Base-by-base conservation (phyloP, 2,329 filamentous ascomycete genomes). In the Pezicula radicicola region DNA sequence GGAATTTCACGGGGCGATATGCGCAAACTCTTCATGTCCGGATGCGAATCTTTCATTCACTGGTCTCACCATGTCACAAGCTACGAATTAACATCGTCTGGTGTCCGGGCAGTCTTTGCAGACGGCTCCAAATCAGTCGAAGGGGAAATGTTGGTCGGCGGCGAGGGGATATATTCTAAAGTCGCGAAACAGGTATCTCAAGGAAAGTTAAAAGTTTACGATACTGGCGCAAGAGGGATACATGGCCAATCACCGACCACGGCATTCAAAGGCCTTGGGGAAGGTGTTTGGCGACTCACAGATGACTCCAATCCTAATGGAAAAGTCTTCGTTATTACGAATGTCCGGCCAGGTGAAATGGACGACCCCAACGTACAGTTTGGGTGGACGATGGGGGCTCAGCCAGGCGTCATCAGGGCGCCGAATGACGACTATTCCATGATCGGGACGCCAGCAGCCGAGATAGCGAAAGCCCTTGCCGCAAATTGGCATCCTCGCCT, bases 1-100 rank as follows among this genome's bases (percentile, higher is more conserved):
- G 83, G 83, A 1, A 83, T 87, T 39, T 75, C 81, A 0, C 70
- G 84, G 5, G 83, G 83, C 4, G 81, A 84, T 35, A 86, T 87
- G 83, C 73, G 84, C 3, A 72, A 67, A 44, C 55, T 81, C 5
- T 86, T 87, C 60, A 65, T 83, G 43, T 67, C 75, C 16, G 83
- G 82, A 1, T 77, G 76, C 51, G 82, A 85, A 54, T 63, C 73
- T 0, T 69, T 69, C 43, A 72, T 88, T 6, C 69, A 78, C 21
- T 87, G 81, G 79, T 71, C 66, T 10, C 75, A 75, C 50, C 73
- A 78, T 3, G 79, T 86, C 39, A 76, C 69, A 3, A 78, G 81
- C 25, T 87, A 87, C 55, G 80, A 85, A 57, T 60, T 79, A 44
- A 81, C 78, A 0, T 62, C 63, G 1, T 68, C 70, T 6, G 82